A percentile compares a stretch with the other conserved stretches of the same genome.
phyloP scores from a whole-genome alignment of 2,329 filamentous ascomycete genomes.

The Capronia americana region DNA sequence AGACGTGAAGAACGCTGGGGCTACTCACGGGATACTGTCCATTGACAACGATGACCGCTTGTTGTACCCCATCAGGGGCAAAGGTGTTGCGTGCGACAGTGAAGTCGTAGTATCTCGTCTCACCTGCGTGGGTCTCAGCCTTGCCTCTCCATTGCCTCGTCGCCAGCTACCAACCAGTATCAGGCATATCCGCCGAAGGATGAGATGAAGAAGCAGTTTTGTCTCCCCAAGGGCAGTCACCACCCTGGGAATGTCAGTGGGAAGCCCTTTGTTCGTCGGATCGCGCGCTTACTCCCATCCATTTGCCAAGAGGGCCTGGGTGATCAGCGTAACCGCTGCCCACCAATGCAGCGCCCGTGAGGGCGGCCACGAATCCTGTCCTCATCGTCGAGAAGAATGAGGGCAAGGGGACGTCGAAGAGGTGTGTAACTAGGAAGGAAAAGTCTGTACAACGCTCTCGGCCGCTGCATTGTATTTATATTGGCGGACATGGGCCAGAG shows the following conservation, averaged over 20 bases:
- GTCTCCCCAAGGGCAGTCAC: slow-evolving; percentile 32
- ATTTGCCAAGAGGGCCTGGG: slow-evolving; percentile 26
- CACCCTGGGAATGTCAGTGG: slow-evolving; percentile 25
- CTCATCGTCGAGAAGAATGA: slow-evolving; percentile 21
- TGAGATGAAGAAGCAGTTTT: slow-evolving; percentile 27
- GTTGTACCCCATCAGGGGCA: slow-evolving; percentile 43
- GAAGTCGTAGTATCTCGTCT: slow-evolving; percentile 35
- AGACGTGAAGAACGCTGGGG: neutral
- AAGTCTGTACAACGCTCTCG: slow-evolving; percentile 20
- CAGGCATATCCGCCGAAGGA: slow-evolving; percentile 28
- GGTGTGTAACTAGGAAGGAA: slow-evolving; percentile 3
- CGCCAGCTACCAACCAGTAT: slow-evolving; percentile 25
- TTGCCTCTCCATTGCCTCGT: neutral
- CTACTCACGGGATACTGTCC: slow-evolving; percentile 44
- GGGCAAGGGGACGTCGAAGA: slow-evolving; percentile 5
- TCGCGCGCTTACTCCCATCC: slow-evolving; percentile 28
- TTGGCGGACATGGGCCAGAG: slow-evolving; percentile 3
- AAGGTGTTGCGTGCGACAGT: slow-evolving; percentile 30
- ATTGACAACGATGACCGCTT: slow-evolving; percentile 50
- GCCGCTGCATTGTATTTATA: slow-evolving; percentile 18
- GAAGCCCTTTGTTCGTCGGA: neutral
- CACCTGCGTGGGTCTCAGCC: slow-evolving; percentile 27
- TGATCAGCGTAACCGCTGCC: slow-evolving; percentile 11
- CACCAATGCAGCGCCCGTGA: slow-evolving; percentile 22
- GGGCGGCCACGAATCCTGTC: slow-evolving; percentile 20